Evolutionary conservation across 192 early-diverging fungal species (phyloP), one percentile per base, ranked within the genome.

Genomic region (Coemansia sp.): DNA sequence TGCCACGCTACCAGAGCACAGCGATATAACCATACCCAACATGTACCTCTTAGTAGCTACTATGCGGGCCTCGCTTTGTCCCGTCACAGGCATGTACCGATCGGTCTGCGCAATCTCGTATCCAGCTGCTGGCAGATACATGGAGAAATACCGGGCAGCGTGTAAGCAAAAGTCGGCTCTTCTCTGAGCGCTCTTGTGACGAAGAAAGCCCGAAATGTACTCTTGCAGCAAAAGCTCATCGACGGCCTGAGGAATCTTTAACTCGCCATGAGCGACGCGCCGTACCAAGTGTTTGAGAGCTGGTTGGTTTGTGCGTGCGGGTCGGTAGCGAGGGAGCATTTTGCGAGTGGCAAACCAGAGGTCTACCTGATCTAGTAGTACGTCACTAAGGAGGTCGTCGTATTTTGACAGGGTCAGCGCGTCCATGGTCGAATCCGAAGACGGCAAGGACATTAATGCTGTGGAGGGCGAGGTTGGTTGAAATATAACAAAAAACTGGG

Each of bases 101-200:
- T 45, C 38, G 2, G 87, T 85, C 19, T 72, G 64, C 1, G 54
- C 65, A 15, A 88, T 78, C 67, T 88, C 87, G 46, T 68, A 88
- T 6, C 87, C 87, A 4, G 85, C 80, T 13, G 42, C 52, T 0
- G 80, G 79, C 20, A 76, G 49, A 44, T 88, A 86, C 82, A 85
- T 88, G 5, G 60, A 58, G 22, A 88, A 51, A 52, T 88, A 88
- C 33, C 80, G 72, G 13, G 53, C 58, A 0, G 71, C 67, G 39
- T 86, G 85, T 25, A 77, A 29, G 23, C 58, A 19, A 24, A 77
- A 77, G 28, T 70, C 62, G 3, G 24, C 40, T 5, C 58, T 9
- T 9, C 60, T 60, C 39, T 28, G 30, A 23, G 41, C 25, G 5
- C 51, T 35, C 53, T 74, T 74, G 64, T 64, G 59, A 9, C 51